Base-by-base conservation (phyloP, 2,329 filamentous ascomycete genomes). In the Harringtonia lauricola region DNA sequence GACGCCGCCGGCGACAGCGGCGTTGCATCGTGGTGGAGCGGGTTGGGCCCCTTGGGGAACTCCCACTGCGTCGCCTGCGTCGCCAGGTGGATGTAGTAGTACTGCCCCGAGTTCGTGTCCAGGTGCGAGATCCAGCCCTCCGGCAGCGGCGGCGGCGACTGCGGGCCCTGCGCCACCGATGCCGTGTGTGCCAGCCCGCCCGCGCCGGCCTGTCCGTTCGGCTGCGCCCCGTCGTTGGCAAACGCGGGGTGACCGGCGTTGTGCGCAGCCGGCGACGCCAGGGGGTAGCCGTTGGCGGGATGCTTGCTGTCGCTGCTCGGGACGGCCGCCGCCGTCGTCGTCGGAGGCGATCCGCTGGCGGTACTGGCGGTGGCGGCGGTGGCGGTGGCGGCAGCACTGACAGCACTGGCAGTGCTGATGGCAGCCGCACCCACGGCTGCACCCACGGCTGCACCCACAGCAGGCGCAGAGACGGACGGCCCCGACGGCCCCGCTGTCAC, bases 61-160 rank as follows among this genome's bases (percentile, higher is more conserved):
- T 98, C 92, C 92, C 92, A 98, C 59, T 98, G 92, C 1, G 92
- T 98, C 3, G 89, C 87, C 59, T 96, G 92, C 1, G 86, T 89
- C 2, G 89, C 85, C 26, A 98, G 72, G 60, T 98, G 92, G 47
- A 98, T 98, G 57, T 98, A 98, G 62, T 98, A 98, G 63, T 96
- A 98, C 58, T 96, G 90, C 2, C 92, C 92, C 2, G 90, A 96
- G 58, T 85, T 95, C 52, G 87, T 85, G 59, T 98, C 92, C 5
- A 96, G 72, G 60, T 96, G 92, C 18, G 92, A 87, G 56, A 98
- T 96, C 92, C 92, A 98, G 29, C 92, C 92, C 65, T 98, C 92
- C 7, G 92, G 92, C 15, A 98, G 72, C 3, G 90, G 92, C 19
- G 92, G 92, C 28, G 92, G 92, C 15, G 88, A 94, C 22, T 83